A percentile compares a stretch with the other conserved stretches of the same genome.
phyloP scores from a whole-genome alignment of 176 grass and related monocot species.

The Oryza australiensis region DNA sequence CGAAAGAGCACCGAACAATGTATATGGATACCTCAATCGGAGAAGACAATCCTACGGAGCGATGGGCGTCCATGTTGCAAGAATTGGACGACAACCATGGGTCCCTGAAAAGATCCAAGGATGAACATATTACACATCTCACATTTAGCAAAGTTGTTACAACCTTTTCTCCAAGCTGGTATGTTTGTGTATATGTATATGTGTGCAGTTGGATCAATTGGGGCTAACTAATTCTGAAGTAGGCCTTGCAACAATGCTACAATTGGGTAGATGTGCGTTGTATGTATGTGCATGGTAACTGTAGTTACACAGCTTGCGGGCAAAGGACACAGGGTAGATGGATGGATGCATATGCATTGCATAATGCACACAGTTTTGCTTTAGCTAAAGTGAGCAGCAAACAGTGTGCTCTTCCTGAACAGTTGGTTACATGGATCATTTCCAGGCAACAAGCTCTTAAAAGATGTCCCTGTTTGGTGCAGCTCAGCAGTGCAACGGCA shows the following conservation, averaged over 20 bases:
- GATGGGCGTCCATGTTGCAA: conserved; percentile 75
- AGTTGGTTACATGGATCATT: conserved; percentile 48
- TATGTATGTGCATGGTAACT: neutral
- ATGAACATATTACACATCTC: conserved; percentile 14
- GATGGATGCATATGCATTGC: neutral
- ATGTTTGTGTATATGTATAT: neutral
- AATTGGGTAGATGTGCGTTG: neutral
- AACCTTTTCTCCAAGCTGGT: conserved; percentile 21
- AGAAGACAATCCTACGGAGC: conserved; percentile 57
- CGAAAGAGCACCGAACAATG: neutral
- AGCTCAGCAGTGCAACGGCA: conserved; percentile 39
- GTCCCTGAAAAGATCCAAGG: conserved; percentile 63
- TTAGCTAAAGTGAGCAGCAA: conserved; percentile 45
- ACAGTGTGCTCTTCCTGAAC: conserved; percentile 36
- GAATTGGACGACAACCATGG: conserved; percentile 69
- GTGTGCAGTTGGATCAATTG: neutral
- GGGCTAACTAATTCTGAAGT: conserved; percentile 34
- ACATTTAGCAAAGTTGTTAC: conserved; percentile 23
- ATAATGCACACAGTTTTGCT: conserved; percentile 35
- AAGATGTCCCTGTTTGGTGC: conserved; percentile 46
- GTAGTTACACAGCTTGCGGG: neutral
- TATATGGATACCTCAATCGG: conserved; percentile 55
- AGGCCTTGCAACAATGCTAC: neutral
- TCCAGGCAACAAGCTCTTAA: conserved; percentile 53
- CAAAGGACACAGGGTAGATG: neutral